Percentiles rank a stretch among this genome's conserved stretches.
phyloP scores from a whole-genome alignment of 73 alveolate species.

The Paramecium sexaurelia region DNA sequence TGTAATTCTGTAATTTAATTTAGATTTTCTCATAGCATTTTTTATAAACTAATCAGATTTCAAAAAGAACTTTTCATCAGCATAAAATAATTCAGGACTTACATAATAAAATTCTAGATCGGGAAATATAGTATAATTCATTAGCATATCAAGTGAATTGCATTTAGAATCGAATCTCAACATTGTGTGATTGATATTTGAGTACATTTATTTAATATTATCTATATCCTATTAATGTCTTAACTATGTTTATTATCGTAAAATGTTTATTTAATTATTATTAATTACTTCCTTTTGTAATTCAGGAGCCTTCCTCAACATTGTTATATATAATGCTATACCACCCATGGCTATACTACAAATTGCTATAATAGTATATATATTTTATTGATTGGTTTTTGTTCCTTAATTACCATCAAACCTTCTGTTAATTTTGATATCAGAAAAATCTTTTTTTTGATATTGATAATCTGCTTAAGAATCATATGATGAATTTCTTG shows the following conservation, averaged over 20 bases:
- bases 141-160: neutral
- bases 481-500: neutral
- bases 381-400: neutral
- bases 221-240: conserved; percentile 30
- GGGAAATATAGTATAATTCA: conserved; percentile 1
- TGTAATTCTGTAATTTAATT: conserved; percentile 16
- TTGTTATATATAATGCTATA: neutral
- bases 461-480: neutral
- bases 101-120: conserved; percentile 41
- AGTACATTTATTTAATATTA: conserved; percentile 28
- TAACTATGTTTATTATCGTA: neutral
- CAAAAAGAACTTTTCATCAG: neutral
- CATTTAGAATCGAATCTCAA: neutral
- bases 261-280: neutral
- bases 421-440: neutral
- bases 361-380: neutral
- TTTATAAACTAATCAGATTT: neutral
- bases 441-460: neutral
- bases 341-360: neutral
- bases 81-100: neutral
- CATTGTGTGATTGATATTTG: neutral
- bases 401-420: neutral
- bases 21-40: neutral
- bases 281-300: neutral
- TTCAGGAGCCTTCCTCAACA: conserved; percentile 45